Evolutionary conservation across 345 rosid genomes (phyloP).

Genomic region (Lepidium africanum): DNA sequence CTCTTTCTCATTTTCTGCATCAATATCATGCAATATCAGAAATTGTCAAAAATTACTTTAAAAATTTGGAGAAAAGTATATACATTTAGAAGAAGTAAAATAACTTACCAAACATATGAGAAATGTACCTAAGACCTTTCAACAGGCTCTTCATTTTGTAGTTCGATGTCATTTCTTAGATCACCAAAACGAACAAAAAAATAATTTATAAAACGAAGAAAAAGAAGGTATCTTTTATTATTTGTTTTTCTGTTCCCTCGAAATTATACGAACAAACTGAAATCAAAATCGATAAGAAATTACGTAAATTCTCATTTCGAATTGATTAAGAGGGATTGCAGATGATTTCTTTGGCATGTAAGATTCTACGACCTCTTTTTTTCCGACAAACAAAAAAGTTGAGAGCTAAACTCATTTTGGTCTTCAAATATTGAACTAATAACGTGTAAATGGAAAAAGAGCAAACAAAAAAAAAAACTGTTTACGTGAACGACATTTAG

Average conservation of each 20-base stretch:
- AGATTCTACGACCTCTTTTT: neutral
- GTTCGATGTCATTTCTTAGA: slow-evolving; percentile 32
- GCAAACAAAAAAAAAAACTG: neutral
- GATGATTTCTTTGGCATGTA: neutral
- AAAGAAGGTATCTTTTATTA: neutral
- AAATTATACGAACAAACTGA: neutral
- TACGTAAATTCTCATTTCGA: neutral
- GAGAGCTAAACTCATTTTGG: slow-evolving; percentile 22
- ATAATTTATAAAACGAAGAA: neutral
- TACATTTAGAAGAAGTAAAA: no score
- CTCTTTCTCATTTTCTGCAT: slow-evolving; percentile 68
- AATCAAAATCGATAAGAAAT: neutral
- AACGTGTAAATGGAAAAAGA: slow-evolving; percentile 2
- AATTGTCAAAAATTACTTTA: no score
- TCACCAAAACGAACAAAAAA: neutral
- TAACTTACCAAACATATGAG: slow-evolving; percentile 60
- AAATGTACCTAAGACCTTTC: slow-evolving; percentile 60
- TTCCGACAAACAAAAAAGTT: neutral
- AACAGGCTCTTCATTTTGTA: slow-evolving; percentile 63
- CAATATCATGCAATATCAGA: neutral
- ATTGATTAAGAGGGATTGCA: neutral
- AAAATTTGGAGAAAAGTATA: no score
- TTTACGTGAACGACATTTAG: slow-evolving; percentile 11
- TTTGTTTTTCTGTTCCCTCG: neutral
- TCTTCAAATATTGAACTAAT: slow-evolving; percentile 1